Conservation (phyloP, 2,329 filamentous ascomycete genomes). For the Mycosphaerella sp. region DNA sequence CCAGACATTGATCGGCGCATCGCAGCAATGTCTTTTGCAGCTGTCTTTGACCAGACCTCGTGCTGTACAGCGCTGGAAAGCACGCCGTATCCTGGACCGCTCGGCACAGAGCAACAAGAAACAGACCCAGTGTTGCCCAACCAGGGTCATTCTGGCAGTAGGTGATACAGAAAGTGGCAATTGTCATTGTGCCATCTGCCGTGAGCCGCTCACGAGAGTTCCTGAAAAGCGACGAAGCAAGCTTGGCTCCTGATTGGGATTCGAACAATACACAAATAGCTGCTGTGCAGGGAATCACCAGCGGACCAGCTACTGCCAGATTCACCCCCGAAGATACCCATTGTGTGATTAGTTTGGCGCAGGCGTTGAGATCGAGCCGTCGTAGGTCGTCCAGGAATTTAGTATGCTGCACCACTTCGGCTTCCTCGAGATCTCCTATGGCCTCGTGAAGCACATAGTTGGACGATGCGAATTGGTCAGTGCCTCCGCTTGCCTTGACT, state of each 20-base stretch:
- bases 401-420: conserved; percentile 20
- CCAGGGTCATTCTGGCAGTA: conserved; percentile 23
- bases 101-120: conserved; percentile 38
- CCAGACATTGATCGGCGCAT: conserved; percentile 34
- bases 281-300: conserved; percentile 24
- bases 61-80: conserved; percentile 32
- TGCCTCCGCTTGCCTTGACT: conserved; percentile 21
- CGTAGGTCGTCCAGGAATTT: conserved; percentile 19
- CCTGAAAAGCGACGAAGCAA: conserved; percentile 3
- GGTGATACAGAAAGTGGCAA: conserved; percentile 3
- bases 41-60: conserved; percentile 28
- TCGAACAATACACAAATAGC: conserved; percentile 17
- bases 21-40: conserved; percentile 20
- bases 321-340: conserved; percentile 29
- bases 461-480: not conserved
- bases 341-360: conserved; percentile 21
- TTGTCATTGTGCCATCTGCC: not conserved
- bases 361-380: conserved; percentile 13
- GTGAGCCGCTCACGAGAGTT: conserved; percentile 10
- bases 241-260: conserved; percentile 1
- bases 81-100: conserved; percentile 31
- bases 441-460: conserved; percentile 1
- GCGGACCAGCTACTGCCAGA: conserved; percentile 26
- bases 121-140: conserved; percentile 40
- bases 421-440: conserved; percentile 16